A percentile compares a stretch with the other conserved stretches of the same genome.
Conservation (phyloP, 2,329 filamentous ascomycete species). For the Plectosphaerella sp. region DNA sequence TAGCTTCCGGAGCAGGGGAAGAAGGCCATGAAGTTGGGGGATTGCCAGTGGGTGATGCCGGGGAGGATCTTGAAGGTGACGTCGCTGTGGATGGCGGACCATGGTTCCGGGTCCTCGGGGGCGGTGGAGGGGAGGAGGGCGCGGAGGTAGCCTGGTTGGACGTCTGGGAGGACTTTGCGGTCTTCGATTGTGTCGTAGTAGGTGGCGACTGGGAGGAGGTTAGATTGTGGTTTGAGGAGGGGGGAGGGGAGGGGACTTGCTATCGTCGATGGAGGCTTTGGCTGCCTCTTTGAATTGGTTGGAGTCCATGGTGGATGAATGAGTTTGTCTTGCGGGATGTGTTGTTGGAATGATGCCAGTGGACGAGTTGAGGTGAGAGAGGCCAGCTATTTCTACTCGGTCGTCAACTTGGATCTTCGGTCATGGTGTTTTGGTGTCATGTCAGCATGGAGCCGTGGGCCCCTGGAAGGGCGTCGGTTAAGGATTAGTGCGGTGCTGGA, state of each 20-base stretch:
- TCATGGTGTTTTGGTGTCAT: no score
- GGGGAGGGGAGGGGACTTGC: conserved; percentile 43
- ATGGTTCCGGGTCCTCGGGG: conserved; percentile 65
- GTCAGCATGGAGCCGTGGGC: no score
- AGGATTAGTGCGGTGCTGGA: no score
- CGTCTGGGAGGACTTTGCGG: conserved; percentile 68
- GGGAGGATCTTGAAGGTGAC: conserved; percentile 84
- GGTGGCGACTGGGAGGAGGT: conserved; percentile 59
- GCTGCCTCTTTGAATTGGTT: conserved; percentile 74
- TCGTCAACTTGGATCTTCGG: no score
- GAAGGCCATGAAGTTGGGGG: conserved; percentile 93
- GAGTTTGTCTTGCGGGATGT: no score
- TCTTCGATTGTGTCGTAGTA: conserved; percentile 76
- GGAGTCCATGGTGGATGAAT: conserved; percentile 62
- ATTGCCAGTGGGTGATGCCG: conserved; percentile 92
- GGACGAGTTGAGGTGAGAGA: no score
- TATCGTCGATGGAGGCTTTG: conserved; percentile 75
- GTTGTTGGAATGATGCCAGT: no score
- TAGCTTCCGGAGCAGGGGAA: conserved; percentile 81
- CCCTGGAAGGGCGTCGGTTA: no score
- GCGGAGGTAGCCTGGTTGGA: conserved; percentile 81
- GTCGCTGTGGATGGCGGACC: conserved; percentile 76
- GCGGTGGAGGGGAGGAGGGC: conserved; percentile 67
- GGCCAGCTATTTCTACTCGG: no score
- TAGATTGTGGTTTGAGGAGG: conserved; percentile 3